These are phyloP conservation scores for Tetrapyrgos nigripes DNA, from an alignment of 1,284 basidiomycete species.

Conservation along the genomic window DNA sequence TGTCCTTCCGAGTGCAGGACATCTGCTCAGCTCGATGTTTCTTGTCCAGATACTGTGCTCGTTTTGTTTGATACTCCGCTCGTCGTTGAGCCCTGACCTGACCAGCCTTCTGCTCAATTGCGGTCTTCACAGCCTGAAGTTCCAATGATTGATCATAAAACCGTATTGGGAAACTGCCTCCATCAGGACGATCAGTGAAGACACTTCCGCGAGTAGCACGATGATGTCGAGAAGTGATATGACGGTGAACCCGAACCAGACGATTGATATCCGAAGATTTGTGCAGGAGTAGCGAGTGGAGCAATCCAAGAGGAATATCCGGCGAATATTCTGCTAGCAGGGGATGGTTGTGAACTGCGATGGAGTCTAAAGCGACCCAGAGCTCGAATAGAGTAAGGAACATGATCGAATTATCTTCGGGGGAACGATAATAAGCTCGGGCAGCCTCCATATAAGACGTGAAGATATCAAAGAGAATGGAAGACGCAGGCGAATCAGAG, in stretches of 20 bases:
- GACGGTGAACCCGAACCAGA: slow-evolving; percentile 30
- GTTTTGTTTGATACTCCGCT: slow-evolving; percentile 24
- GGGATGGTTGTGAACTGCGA: slow-evolving; percentile 31
- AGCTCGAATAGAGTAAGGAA: slow-evolving; percentile 25
- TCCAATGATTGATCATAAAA: slow-evolving; percentile 23
- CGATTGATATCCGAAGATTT: slow-evolving; percentile 31
- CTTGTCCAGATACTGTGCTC: not conserved
- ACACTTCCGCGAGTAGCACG: slow-evolving; percentile 21
- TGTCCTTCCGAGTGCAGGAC: slow-evolving; percentile 18
- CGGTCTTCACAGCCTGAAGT: slow-evolving; percentile 28
- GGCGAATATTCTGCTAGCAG: slow-evolving; percentile 33
- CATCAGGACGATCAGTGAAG: slow-evolving; percentile 20
- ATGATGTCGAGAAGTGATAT: slow-evolving; percentile 37
- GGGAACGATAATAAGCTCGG: slow-evolving; percentile 13
- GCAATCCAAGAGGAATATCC: slow-evolving; percentile 27
- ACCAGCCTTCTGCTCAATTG: slow-evolving; percentile 34
- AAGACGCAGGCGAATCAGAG: not conserved
- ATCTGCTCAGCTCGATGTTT: not conserved
- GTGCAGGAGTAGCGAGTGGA: slow-evolving; percentile 31
- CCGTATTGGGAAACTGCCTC: not conserved
- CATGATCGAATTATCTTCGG: slow-evolving; percentile 51
- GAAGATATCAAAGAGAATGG: not conserved
- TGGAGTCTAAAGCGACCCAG: slow-evolving; percentile 39
- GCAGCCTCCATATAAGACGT: not conserved
- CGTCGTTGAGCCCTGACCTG: slow-evolving; percentile 5